A percentile compares a stretch with the other conserved stretches of the same genome.
These are phyloP conservation scores for Tetrahymena borealis DNA, from an alignment of 73 alveolate species.

Conservation along the genomic window DNA sequence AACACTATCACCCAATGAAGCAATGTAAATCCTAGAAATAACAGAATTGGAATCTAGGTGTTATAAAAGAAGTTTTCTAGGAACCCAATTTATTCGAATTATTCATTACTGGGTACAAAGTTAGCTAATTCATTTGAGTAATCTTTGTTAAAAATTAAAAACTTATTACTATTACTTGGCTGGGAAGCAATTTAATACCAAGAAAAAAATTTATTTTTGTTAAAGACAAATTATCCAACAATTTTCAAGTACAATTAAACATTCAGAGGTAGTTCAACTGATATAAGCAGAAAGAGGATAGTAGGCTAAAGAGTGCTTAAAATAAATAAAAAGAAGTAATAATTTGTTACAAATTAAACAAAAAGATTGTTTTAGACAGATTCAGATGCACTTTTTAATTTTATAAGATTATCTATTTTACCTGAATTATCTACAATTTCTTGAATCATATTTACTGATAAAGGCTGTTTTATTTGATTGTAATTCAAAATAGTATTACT, in stretches of 20 bases:
- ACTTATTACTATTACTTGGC: not conserved
- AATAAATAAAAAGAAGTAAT: not conserved
- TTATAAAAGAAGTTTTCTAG: not conserved
- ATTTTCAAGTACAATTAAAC: not conserved
- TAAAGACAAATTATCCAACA: not conserved
- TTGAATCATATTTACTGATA: not conserved
- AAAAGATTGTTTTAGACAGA: not conserved
- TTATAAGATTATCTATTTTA: not conserved
- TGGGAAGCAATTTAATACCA: not conserved
- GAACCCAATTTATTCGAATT: not conserved
- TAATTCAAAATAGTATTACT: not conserved
- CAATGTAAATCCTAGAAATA: not conserved
- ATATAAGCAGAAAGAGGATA: not conserved
- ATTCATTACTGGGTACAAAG: not conserved
- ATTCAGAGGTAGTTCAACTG: not conserved
- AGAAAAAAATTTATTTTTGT: not conserved
- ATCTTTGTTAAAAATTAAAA: not conserved
- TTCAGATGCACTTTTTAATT: not conserved
- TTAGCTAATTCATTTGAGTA: not conserved
- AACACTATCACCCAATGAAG: no score
- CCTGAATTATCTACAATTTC: not conserved
- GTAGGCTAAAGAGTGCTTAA: not conserved
- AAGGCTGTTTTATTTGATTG: not conserved
- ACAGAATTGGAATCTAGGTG: not conserved
- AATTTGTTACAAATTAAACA: not conserved